These are phyloP conservation scores for Aphanomyces astaci DNA, from an alignment of 352 stramenopile genomes.

Conservation along the genomic window DNA sequence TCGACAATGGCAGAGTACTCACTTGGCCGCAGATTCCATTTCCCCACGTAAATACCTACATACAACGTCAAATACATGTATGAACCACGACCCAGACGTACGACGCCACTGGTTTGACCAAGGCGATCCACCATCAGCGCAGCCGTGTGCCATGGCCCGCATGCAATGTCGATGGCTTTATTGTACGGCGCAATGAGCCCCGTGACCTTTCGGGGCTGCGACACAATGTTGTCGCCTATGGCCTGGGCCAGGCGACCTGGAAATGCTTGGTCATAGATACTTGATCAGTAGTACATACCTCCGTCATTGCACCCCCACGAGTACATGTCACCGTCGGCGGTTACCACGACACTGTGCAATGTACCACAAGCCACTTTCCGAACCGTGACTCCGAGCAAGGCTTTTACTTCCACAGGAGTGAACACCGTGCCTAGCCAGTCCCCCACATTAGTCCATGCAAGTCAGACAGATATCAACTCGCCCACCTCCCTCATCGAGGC, in stretches of 20 bases:
- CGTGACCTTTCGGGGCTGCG: neutral
- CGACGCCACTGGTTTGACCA: neutral
- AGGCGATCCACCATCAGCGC: slow-evolving; percentile 37
- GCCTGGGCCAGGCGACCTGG: neutral
- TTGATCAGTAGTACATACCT: slow-evolving; percentile 19
- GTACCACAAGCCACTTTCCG: slow-evolving; percentile 85
- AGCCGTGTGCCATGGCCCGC: slow-evolving; percentile 63
- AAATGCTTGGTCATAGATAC: neutral
- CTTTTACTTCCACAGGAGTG: slow-evolving; percentile 35
- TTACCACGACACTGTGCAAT: slow-evolving; percentile 86
- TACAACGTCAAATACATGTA: neutral
- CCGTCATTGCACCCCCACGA: slow-evolving; percentile 92
- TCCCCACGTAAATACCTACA: slow-evolving; percentile 53
- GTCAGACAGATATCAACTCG: neutral
- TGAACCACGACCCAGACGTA: neutral
- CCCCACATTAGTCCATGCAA: neutral
- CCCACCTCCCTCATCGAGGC: neutral
- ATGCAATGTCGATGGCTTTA: slow-evolving; percentile 48
- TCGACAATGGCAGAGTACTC: neutral
- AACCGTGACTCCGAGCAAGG: slow-evolving; percentile 38
- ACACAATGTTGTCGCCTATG: neutral
- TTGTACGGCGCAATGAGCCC: neutral
- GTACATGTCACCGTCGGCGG: slow-evolving; percentile 79
- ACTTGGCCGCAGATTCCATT: slow-evolving; percentile 64
- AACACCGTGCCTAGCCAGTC: neutral